These are phyloP conservation scores for Hortiboletus campestris DNA, from an alignment of 768 basidiomycete species.

Conservation along the genomic window DNA sequence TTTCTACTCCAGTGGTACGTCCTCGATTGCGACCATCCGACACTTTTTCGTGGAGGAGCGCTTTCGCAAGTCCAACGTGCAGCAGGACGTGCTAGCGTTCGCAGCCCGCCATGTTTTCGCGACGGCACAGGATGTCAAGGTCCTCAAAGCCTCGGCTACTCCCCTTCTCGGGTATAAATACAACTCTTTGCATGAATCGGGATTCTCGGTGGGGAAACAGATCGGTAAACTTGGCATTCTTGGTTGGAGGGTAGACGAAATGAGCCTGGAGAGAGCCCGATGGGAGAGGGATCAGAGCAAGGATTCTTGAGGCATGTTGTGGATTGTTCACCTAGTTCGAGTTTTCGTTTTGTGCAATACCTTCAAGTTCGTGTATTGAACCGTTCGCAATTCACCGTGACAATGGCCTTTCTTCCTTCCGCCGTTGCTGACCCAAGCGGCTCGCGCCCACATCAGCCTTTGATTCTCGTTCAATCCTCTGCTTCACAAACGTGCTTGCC, in stretches of 20 bases:
- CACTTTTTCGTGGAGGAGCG: conserved; percentile 73
- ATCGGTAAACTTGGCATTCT: conserved; percentile 51
- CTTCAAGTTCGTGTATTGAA: not conserved
- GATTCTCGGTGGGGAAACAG: conserved; percentile 48
- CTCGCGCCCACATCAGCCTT: conserved; percentile 36
- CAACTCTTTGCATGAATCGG: conserved; percentile 42
- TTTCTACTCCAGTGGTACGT: conserved; percentile 33
- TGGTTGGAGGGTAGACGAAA: conserved; percentile 51
- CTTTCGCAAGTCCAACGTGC: conserved; percentile 55
- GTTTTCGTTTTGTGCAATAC: not conserved
- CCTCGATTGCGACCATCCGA: conserved; percentile 61
- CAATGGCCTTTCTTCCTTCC: conserved; percentile 30
- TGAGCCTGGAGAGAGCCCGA: conserved; percentile 42
- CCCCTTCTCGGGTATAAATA: conserved; percentile 52
- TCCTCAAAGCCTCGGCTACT: conserved; percentile 46
- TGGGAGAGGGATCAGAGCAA: conserved; percentile 41
- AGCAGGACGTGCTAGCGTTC: conserved; percentile 63
- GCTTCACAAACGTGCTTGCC: conserved; percentile 55
- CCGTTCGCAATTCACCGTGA: not conserved
- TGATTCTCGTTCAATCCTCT: conserved; percentile 61
- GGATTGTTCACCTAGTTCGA: not conserved
- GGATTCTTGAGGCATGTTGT: conserved; percentile 5
- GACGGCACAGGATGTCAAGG: conserved; percentile 38
- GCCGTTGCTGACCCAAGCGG: conserved; percentile 26
- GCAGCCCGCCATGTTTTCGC: conserved; percentile 60